Evolutionary conservation across 768 basidiomycete genomes (phyloP).

Genomic region (Leccinum uliginosum): DNA sequence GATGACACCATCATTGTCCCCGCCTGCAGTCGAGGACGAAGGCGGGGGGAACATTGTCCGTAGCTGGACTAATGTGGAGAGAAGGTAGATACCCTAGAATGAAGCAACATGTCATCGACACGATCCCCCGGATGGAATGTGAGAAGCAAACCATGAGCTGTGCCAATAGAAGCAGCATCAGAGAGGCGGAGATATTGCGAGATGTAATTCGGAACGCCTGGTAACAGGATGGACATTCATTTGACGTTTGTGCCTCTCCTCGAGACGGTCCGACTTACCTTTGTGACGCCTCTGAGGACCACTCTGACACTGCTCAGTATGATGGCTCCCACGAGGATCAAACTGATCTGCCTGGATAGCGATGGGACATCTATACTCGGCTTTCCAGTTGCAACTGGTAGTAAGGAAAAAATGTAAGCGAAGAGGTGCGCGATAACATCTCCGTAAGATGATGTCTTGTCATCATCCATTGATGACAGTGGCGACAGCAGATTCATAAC

Average conservation of each 20-base stretch:
- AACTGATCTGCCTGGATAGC: conserved; percentile 54
- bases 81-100: conserved; percentile 71
- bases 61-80: conserved; percentile 79
- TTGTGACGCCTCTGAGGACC: conserved; percentile 64
- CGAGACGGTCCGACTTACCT: conserved; percentile 34
- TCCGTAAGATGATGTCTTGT: conserved; percentile 40
- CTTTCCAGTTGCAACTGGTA: conserved; percentile 32
- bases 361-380: conserved; percentile 33
- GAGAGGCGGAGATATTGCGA: conserved; percentile 64
- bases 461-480: conserved; percentile 28
- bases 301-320: conserved; percentile 68
- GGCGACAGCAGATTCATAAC: conserved; percentile 32
- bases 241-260: neutral
- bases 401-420: conserved; percentile 36
- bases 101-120: neutral
- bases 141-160: conserved; percentile 68
- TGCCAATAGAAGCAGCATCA: conserved; percentile 73
- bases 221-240: neutral
- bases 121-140: conserved; percentile 5
- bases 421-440: conserved; percentile 39
- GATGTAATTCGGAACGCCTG: conserved; percentile 63
- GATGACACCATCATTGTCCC: conserved; percentile 11
- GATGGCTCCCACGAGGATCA: conserved; percentile 71
- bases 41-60: conserved; percentile 72
- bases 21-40: conserved; percentile 10